A percentile compares a stretch with the other conserved stretches of the same genome.
Evolutionary conservation across 2,329 filamentous ascomycete genomes (phyloP).

Genomic region (Dichotomopilus funicola): DNA sequence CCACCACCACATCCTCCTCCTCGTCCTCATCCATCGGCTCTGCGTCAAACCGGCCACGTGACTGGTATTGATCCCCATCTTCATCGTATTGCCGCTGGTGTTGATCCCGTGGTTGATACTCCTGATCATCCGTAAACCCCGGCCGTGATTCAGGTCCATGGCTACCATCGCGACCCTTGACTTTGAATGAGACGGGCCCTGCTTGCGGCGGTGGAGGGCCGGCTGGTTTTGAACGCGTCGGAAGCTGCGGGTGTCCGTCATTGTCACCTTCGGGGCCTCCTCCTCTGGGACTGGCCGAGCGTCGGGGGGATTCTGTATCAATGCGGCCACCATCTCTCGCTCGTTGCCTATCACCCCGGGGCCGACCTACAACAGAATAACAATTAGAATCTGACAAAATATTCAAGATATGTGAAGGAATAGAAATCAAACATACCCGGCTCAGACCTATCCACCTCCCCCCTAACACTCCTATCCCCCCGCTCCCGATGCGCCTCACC

Average conservation of each 20-base stretch:
- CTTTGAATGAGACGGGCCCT: conserved; percentile 24
- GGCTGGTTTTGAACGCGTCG: conserved; percentile 20
- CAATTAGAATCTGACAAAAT: not conserved
- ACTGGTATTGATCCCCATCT: conserved; percentile 14
- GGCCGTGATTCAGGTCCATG: conserved; percentile 16
- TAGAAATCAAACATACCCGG: not conserved
- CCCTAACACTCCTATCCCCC: conserved; percentile 11
- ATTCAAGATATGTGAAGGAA: not conserved
- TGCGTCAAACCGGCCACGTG: conserved; percentile 20
- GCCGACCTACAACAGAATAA: not conserved
- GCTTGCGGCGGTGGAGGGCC: conserved; percentile 2
- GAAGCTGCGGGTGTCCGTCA: conserved; percentile 16
- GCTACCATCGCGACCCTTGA: conserved; percentile 18
- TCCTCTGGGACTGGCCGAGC: conserved; percentile 17
- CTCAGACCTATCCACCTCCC: conserved; percentile 3
- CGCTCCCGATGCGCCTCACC: conserved; percentile 5
- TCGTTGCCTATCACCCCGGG: conserved; percentile 1
- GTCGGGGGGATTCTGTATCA: conserved; percentile 12
- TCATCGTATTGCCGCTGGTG: conserved; percentile 3
- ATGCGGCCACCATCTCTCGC: not conserved
- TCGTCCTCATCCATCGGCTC: conserved; percentile 34
- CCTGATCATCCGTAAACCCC: not conserved
- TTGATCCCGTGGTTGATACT: conserved; percentile 2
- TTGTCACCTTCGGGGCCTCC: conserved; percentile 3
- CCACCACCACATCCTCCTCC: conserved; percentile 47